Conservation (phyloP, 345 rosid genomes). For the Acer yangbiense region DNA sequence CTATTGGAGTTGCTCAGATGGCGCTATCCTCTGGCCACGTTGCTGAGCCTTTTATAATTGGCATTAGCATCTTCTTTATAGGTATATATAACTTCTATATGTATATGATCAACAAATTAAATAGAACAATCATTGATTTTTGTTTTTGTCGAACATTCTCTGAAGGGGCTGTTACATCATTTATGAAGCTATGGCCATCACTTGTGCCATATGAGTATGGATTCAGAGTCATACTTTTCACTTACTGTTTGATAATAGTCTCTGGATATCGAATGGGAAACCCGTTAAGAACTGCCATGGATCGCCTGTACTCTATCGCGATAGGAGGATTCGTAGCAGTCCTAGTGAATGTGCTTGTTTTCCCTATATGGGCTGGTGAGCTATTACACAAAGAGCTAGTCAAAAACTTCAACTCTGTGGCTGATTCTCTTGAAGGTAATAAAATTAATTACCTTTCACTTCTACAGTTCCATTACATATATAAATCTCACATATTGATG, state of each 20-base stretch:
- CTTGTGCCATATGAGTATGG: constrained; percentile 68
- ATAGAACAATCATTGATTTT: not conserved
- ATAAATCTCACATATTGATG: not conserved
- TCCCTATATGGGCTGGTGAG: constrained; percentile 70
- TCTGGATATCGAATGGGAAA: constrained; percentile 67
- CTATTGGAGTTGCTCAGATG: constrained; percentile 43
- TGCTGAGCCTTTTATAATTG: constrained; percentile 62
- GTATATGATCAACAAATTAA: not conserved
- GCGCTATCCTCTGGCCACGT: constrained; percentile 42
- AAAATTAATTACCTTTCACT: not conserved
- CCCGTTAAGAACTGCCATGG: constrained; percentile 62
- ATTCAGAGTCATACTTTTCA: constrained; percentile 60
- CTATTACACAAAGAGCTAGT: constrained; percentile 58
- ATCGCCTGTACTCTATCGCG: constrained; percentile 61
- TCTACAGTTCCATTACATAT: not conserved
- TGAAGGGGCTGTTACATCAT: constrained; percentile 60
- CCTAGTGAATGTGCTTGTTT: constrained; percentile 59
- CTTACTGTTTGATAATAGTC: constrained; percentile 64
- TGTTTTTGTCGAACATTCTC: not conserved
- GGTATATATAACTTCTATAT: constrained; percentile 41
- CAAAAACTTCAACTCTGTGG: constrained; percentile 45
- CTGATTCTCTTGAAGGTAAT: constrained; percentile 67
- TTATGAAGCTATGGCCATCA: constrained; percentile 69
- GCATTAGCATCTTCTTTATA: constrained; percentile 59
- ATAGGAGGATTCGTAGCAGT: constrained; percentile 69